A percentile compares a stretch with the other conserved stretches of the same genome.
These are phyloP conservation scores for Candida palmyrensis DNA, from an alignment of 805 yeast species.

Conservation along the genomic window DNA sequence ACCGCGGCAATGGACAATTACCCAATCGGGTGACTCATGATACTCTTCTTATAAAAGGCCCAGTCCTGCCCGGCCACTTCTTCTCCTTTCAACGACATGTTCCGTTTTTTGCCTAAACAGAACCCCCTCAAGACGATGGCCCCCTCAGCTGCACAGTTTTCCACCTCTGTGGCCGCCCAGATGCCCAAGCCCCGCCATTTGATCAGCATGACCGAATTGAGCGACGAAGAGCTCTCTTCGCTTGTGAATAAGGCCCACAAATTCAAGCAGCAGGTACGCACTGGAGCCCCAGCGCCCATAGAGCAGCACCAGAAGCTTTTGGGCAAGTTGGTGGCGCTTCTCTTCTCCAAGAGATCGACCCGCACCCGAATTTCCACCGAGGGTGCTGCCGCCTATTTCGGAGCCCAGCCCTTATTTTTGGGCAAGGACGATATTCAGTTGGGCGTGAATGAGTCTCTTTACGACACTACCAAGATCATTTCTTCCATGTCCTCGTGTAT, in stretches of 20 bases:
- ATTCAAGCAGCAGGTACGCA: constrained; percentile 59
- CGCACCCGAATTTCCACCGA: constrained; percentile 92
- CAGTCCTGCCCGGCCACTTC: no score
- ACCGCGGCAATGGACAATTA: constrained; percentile 5
- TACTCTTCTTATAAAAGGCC: not conserved
- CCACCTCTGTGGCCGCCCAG: constrained; percentile 6
- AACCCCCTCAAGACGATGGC: constrained; percentile 2
- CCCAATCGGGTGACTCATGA: constrained; percentile 4
- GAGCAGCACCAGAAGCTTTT: constrained; percentile 48
- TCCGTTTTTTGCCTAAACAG: no score
- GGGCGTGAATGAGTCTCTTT: constrained; percentile 89
- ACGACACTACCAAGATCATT: constrained; percentile 83
- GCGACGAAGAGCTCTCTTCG: constrained; percentile 63
- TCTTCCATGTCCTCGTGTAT: constrained; percentile 96
- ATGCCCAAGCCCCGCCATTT: constrained; percentile 61
- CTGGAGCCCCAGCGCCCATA: constrained; percentile 39
- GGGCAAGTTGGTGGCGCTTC: constrained; percentile 78
- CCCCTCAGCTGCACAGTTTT: constrained; percentile 5
- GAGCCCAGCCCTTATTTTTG: constrained; percentile 93
- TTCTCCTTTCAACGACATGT: no score
- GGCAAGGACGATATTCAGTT: constrained; percentile 96
- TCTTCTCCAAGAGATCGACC: constrained; percentile 90
- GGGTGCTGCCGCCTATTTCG: constrained; percentile 89
- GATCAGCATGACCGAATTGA: constrained; percentile 73
- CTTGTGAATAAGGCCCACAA: constrained; percentile 70